A percentile compares a stretch with the other conserved stretches of the same genome.
Conservation (phyloP, 129 eudicot species). For the Lactuca sativa region DNA sequence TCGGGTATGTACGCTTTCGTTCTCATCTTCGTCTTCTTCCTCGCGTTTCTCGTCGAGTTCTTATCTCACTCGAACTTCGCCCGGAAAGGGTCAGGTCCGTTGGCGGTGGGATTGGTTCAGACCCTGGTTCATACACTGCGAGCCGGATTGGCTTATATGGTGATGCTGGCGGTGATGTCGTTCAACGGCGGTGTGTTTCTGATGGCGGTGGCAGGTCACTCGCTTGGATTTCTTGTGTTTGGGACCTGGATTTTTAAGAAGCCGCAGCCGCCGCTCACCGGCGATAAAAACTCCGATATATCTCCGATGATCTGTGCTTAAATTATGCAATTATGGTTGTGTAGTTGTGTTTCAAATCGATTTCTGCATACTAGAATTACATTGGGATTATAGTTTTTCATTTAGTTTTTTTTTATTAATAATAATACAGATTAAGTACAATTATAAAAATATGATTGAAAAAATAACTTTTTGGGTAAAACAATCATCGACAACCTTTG, state of each 20-base stretch:
- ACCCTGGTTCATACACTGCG: constrained; percentile 54
- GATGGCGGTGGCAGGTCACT: constrained; percentile 69
- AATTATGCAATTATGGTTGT: constrained; percentile 5
- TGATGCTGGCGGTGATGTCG: constrained; percentile 84
- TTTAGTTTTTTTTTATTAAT: no score
- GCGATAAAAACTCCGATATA: constrained; percentile 37
- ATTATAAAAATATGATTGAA: no score
- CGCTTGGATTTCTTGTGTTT: constrained; percentile 64
- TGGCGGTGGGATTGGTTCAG: constrained; percentile 43
- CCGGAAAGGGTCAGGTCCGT: constrained; percentile 17
- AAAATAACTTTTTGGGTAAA: no score
- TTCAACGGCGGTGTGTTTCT: constrained; percentile 72
- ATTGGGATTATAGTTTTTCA: not conserved
- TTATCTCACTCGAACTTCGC: constrained; percentile 47
- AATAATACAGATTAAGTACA: no score
- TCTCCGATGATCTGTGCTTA: constrained; percentile 51
- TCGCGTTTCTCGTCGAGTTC: constrained; percentile 60
- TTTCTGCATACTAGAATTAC: not conserved
- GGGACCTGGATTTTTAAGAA: constrained; percentile 58
- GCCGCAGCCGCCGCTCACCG: not conserved
- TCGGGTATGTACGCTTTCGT: constrained; percentile 61
- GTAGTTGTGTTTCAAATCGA: not conserved
- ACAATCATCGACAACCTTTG: no score
- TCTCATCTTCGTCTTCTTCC: constrained; percentile 50
- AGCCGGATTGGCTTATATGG: constrained; percentile 61